Evolutionary conservation across 2,329 filamentous ascomycete genomes (phyloP).

Genomic region (Catunica adiposa): DNA sequence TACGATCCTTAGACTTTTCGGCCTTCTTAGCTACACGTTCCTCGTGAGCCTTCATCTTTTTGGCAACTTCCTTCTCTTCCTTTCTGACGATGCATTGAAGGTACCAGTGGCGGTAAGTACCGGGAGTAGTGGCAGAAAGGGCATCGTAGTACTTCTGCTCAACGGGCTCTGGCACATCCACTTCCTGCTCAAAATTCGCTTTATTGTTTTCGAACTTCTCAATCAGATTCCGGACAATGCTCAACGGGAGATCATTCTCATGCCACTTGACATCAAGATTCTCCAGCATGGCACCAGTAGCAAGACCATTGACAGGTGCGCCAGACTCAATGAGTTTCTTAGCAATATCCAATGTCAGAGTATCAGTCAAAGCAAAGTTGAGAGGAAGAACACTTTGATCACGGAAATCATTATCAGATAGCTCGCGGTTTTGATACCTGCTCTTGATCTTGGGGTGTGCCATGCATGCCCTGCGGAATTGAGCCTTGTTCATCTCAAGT

Average conservation of each 20-base stretch:
- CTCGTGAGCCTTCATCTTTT: neutral
- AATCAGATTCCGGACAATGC: constrained; percentile 44
- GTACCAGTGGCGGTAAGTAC: constrained; percentile 4
- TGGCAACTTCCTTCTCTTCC: constrained; percentile 16
- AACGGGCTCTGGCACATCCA: constrained; percentile 3
- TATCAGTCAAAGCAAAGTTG: constrained; percentile 39
- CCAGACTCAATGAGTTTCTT: constrained; percentile 44
- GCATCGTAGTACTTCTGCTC: neutral
- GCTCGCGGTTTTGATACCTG: constrained; percentile 18
- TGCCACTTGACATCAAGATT: neutral
- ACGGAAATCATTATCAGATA: constrained; percentile 25
- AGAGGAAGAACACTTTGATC: constrained; percentile 45
- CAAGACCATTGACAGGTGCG: constrained; percentile 40
- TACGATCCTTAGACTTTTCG: constrained; percentile 15
- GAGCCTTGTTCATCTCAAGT: constrained; percentile 42
- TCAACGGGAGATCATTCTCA: neutral
- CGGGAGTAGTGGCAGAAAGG: neutral
- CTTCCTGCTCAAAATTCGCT: constrained; percentile 25
- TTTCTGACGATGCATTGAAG: constrained; percentile 16
- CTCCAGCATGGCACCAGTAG: constrained; percentile 17
- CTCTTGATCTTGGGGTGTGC: constrained; percentile 28
- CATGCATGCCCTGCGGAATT: constrained; percentile 27
- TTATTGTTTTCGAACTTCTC: constrained; percentile 19
- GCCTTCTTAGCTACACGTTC: constrained; percentile 31
- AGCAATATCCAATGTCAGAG: constrained; percentile 30